Conservation (phyloP, 352 stramenopile species). For the Pythium vanterpoolii region DNA sequence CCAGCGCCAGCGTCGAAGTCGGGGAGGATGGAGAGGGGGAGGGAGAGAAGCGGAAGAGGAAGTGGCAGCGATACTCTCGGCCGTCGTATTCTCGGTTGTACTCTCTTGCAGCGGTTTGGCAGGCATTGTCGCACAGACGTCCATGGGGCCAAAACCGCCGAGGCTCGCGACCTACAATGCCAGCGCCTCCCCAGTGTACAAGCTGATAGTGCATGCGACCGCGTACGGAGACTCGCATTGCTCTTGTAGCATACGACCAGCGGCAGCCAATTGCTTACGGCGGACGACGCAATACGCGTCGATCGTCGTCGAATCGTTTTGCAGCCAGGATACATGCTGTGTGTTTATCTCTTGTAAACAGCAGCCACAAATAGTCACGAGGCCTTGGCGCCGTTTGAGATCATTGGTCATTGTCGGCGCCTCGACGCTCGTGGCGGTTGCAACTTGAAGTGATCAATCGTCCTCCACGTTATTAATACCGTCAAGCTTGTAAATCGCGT, state of each 20-base stretch:
- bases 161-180: conserved; percentile 1
- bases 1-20: neutral
- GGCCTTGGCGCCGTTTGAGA: no score
- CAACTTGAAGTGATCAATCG: no score
- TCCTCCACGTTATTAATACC: no score
- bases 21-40: no score
- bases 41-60: no score
- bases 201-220: conserved; percentile 15
- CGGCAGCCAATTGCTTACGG: conserved; percentile 28
- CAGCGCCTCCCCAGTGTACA: conserved; percentile 2
- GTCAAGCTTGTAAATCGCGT: no score
- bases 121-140: neutral
- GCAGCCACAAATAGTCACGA: no score
- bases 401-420: no score
- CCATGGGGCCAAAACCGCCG: conserved; percentile 4
- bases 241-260: conserved; percentile 28
- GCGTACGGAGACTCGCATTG: conserved; percentile 24
- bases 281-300: conserved; percentile 12
- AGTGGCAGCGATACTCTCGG: neutral
- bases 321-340: no score
- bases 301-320: neutral
- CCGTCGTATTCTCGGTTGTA: neutral
- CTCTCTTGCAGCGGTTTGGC: neutral
- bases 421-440: no score
- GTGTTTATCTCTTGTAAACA: no score